phyloP scores from a whole-genome alignment of 495 filamentous ascomycete species.

The Umbilicaria muhlenbergii region DNA sequence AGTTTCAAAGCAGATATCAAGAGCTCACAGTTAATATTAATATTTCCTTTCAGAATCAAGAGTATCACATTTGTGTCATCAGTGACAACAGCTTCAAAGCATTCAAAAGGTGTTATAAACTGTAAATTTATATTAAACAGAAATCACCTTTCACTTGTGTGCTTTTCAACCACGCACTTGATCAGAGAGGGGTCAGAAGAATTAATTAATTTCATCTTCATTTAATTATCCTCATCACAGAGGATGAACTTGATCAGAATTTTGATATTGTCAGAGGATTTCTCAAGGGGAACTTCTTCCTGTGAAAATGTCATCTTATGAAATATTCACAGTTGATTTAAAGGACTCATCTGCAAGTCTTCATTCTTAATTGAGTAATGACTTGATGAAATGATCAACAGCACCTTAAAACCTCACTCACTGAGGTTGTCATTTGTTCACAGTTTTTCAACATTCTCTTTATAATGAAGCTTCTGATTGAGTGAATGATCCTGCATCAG shows the following conservation, averaged over 20 bases:
- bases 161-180: neutral
- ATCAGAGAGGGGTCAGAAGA: neutral
- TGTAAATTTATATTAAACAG: slow-evolving; percentile 1
- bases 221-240: neutral
- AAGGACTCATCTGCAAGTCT: neutral
- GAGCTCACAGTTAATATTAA: neutral
- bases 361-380: neutral
- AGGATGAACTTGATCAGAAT: slow-evolving; percentile 2
- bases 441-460: no score
- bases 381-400: neutral
- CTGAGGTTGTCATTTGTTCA: no score
- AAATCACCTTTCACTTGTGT: neutral
- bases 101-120: neutral
- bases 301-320: neutral
- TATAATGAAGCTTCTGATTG: no score
- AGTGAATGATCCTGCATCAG: no score
- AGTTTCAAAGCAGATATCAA: slow-evolving; percentile 1
- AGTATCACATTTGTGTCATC: slow-evolving; percentile 3
- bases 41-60: slow-evolving; percentile 1
- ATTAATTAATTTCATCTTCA: neutral
- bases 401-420: neutral
- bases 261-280: slow-evolving; percentile 1
- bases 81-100: neutral
- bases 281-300: neutral
- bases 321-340: neutral